phyloP scores from a whole-genome alignment of 2,329 filamentous ascomycete species.

The Hysterium pulicare region DNA sequence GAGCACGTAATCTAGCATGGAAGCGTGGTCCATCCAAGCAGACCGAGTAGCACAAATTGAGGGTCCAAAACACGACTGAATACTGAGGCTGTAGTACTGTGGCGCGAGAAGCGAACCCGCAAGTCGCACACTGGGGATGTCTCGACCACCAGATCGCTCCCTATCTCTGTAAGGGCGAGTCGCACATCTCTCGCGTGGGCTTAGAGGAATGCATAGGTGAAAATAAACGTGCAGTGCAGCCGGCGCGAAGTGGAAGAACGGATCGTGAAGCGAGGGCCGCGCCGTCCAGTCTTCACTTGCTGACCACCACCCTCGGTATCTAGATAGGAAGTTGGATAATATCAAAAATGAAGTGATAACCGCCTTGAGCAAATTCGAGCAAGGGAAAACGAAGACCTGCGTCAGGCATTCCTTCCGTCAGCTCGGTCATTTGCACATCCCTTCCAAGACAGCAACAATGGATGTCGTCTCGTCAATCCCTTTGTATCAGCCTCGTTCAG shows the following conservation, averaged over 20 bases:
- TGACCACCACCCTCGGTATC: constrained; percentile 32
- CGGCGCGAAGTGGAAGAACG: constrained; percentile 36
- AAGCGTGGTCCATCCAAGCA: constrained; percentile 16
- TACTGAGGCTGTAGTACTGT: constrained; percentile 16
- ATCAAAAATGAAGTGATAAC: too few species aligned
- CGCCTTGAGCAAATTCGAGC: constrained; percentile 5
- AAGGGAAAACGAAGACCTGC: constrained; percentile 6
- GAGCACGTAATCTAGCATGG: constrained; percentile 13
- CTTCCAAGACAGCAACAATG: constrained; percentile 2
- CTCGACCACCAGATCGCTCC: constrained; percentile 5
- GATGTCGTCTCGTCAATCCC: too few species aligned
- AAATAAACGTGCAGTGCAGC: constrained; percentile 42
- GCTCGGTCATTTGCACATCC: background rate
- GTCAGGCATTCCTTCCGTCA: background rate
- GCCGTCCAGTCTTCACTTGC: constrained; percentile 28
- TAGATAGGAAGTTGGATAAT: constrained; percentile 20
- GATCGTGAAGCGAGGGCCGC: constrained; percentile 34
- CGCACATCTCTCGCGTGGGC: constrained; percentile 33
- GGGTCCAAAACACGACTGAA: constrained; percentile 10
- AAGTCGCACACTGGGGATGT: constrained; percentile 20
- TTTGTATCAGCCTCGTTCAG: constrained; percentile 15
- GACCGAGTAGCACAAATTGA: constrained; percentile 2
- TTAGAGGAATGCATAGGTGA: constrained; percentile 31
- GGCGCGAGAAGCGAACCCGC: constrained; percentile 26
- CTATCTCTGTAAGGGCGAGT: constrained; percentile 19